Base-by-base conservation (phyloP, 306 rosid genomes). In the Cicer judaicum region DNA sequence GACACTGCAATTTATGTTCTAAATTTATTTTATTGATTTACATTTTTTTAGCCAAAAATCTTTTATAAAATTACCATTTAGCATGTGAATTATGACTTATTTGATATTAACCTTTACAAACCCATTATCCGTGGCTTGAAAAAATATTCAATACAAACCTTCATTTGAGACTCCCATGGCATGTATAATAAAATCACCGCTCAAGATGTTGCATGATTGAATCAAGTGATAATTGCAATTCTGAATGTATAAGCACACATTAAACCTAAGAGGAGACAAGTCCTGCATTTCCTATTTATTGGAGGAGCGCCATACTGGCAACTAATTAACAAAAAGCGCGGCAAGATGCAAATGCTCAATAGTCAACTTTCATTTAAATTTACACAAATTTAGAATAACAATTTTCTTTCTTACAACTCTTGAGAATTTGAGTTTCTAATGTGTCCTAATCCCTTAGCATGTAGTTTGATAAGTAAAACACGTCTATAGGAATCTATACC, bases 21-120 rank as follows among this genome's bases (percentile, higher is more conserved):
- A 68, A 52, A 50, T 72, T 59, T 39, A 67, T 73, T 75, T 29
- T 10, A 48, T 49, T 50, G 62, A n/a, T 56, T 64, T 11, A 40
- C 60, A 46, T 24, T 38, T 53, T 24, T 56, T 69, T 70, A 55
- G 57, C 64, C 49, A 55, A 44, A 49, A n/a, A 34, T 19, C 40
- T 68, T 42, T 7, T 19, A 55, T 6, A 12, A 68, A 50, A 13
- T 68, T 53, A 53, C 36, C 50, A 73, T 52, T 67, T 56, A 53
- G n/a, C 48, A 39, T 39, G 44, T 34, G 39, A 52, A 16, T 55
- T 70, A 61, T 16, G 47, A 66, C 16, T 52, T 12, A 4, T 47
- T 55, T 53, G 24, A 66, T 46, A 8, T 47, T 74, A 68, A 73
- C 21, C 54, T 56, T 46, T 12, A 66, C 14, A 57, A 72, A 43